Base-by-base conservation (phyloP, 108 stramenopile genomes). In the Discostella pseudostelligera region DNA sequence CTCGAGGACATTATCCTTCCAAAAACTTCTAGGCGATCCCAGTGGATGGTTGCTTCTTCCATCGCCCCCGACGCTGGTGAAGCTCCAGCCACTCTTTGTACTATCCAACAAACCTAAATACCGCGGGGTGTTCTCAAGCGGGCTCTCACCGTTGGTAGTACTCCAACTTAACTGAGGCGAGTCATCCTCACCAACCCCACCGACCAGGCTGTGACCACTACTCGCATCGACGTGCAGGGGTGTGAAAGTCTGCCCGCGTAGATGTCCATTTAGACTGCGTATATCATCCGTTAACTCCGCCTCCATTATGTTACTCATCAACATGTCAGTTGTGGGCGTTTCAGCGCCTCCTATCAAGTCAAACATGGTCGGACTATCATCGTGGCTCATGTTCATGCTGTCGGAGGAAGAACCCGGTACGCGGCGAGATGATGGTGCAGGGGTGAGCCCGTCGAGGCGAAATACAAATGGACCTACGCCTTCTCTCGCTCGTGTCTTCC, bases 241-340 rank as follows among this genome's bases (percentile, higher is more conserved):
- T 10, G 92, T 93, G 62, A 93, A 93, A 4, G 87, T 72, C 66
- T 93, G 92, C 11, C 87, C 87, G 2, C 88, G 70, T 28, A 93
- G 75, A 59, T 92, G 86, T 19, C 67, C 69, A 58, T 87, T 87
- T 22, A 92, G 59, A 45, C 83, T 69, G 21, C 43, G 48, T 22
- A 80, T 84, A 22, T 89, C 87, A 56, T 92, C 90, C 20, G 81
- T 73, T 67, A 88, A 76, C 9, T 45, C 68, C 69, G 69, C 63
- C 42, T 76, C 75, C 56, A 76, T 69, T 57, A 76, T 65, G 45
- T 58, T 76, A 29, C 49, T 69, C 63, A 76, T 57, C n/a, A 76
- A 42, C 24, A 74, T 44, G 1, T 59, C 73, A 1, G 73, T 62
- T 13, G 67, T 68, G n/a, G 75, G 75, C 12, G 75, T 76, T 36